A percentile compares a stretch with the other conserved stretches of the same genome.
These are phyloP conservation scores for Chondrus crispus DNA, from an alignment of 23 red algal genomes.

Conservation along the genomic window DNA sequence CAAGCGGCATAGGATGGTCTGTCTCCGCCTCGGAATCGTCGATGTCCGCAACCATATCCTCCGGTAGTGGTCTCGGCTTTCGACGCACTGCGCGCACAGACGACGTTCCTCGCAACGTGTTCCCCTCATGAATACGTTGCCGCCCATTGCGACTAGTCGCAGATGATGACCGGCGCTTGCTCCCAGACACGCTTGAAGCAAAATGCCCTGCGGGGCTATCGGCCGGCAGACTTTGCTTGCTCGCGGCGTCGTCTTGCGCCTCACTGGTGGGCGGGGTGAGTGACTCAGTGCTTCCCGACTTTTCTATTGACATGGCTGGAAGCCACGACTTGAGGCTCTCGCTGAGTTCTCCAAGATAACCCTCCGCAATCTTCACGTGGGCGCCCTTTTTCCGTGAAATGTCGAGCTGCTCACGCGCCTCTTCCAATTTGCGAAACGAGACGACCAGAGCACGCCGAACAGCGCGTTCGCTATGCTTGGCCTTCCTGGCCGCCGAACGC, in stretches of 20 bases:
- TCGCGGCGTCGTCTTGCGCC: neutral
- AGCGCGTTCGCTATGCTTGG: slow-evolving; percentile 29
- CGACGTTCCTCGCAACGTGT: slow-evolving; percentile 17
- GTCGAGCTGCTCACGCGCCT: slow-evolving; percentile 41
- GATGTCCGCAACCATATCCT: slow-evolving; percentile 69
- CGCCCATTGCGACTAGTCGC: neutral
- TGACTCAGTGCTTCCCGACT: neutral
- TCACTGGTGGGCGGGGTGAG: neutral
- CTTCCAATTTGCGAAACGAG: slow-evolving; percentile 43
- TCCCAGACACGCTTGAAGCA: neutral
- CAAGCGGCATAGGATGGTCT: slow-evolving; percentile 15
- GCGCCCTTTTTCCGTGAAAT: slow-evolving; percentile 65
- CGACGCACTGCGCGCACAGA: slow-evolving; percentile 45
- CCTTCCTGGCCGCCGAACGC: neutral
- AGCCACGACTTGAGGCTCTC: slow-evolving; percentile 33
- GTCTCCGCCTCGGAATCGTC: slow-evolving; percentile 65
- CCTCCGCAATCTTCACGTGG: slow-evolving; percentile 55
- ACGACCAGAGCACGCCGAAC: slow-evolving; percentile 10
- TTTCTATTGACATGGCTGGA: neutral
- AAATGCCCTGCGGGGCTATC: neutral
- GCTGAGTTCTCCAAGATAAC: slow-evolving; percentile 28
- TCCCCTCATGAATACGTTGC: slow-evolving; percentile 4
- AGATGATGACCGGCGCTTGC: neutral
- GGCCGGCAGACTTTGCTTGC: neutral
- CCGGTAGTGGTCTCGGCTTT: slow-evolving; percentile 55